These are phyloP conservation scores for Erigeron philadelphicus DNA, from an alignment of 140 eudicot genomes.

Conservation along the genomic window DNA sequence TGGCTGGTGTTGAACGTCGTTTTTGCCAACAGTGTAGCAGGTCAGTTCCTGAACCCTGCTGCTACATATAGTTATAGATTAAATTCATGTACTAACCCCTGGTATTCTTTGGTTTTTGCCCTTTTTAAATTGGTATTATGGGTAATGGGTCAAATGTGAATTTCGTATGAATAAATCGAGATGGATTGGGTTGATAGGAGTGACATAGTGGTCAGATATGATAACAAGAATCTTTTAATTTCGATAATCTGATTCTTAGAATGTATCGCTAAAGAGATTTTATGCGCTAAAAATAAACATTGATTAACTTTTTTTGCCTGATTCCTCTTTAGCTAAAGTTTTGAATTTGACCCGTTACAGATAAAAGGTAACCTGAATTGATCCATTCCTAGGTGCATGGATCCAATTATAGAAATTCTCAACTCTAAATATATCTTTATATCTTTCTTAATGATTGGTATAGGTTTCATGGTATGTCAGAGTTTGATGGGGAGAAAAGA, in stretches of 20 bases:
- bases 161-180: no score
- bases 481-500: constrained; percentile 80
- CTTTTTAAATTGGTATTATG: neutral
- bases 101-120: constrained; percentile 1
- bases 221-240: neutral
- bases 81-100: neutral
- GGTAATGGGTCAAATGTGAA: neutral
- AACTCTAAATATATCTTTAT: neutral
- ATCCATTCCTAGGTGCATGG: neutral
- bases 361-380: neutral
- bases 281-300: neutral
- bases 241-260: neutral
- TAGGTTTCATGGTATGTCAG: constrained; percentile 81
- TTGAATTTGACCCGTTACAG: neutral
- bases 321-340: neutral
- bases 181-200: neutral
- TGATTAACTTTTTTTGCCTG: neutral
- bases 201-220: neutral
- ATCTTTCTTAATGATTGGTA: constrained; percentile 11
- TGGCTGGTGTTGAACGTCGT: constrained; percentile 75
- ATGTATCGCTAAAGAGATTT: neutral
- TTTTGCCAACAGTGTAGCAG: constrained; percentile 98
- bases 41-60: constrained; percentile 33
- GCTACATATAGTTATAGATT: neutral
- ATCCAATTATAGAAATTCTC: neutral